Evolutionary conservation across 768 basidiomycete species (phyloP).

Genomic region (Macrocybe gigantea): DNA sequence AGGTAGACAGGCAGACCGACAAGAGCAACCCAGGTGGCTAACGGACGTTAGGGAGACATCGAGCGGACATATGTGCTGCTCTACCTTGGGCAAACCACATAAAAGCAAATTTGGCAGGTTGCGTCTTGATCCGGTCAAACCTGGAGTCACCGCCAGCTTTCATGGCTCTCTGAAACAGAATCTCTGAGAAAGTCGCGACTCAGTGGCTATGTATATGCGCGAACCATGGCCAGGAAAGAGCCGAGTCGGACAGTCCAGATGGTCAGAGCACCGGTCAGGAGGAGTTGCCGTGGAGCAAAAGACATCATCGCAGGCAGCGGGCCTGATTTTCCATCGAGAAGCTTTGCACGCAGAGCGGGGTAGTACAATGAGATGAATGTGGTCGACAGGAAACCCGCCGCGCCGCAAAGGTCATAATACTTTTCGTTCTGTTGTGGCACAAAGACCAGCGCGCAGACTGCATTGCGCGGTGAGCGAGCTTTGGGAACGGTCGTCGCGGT

Average conservation of each 20-base stretch:
- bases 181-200: not conserved
- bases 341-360: constrained; percentile 46
- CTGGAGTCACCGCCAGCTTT: constrained; percentile 59
- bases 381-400: constrained; percentile 60
- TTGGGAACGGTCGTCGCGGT: not conserved
- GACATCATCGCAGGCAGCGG: constrained; percentile 35
- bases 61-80: not conserved
- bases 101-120: constrained; percentile 38
- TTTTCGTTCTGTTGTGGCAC: constrained; percentile 62
- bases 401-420: constrained; percentile 63
- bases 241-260: constrained; percentile 65
- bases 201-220: not conserved
- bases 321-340: constrained; percentile 30
- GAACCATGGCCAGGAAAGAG: constrained; percentile 39
- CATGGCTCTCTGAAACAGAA: constrained; percentile 26
- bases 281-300: constrained; percentile 56
- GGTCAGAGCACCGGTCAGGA: constrained; percentile 49
- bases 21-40: constrained; percentile 58
- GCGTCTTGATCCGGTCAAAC: constrained; percentile 49
- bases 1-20: constrained; percentile 69
- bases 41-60: not conserved
- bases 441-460: constrained; percentile 53
- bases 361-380: constrained; percentile 59
- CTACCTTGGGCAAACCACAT: constrained; percentile 62
- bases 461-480: not conserved